Base-by-base conservation (phyloP, 257 asterid genomes). In the Rehmannia glutinosa region DNA sequence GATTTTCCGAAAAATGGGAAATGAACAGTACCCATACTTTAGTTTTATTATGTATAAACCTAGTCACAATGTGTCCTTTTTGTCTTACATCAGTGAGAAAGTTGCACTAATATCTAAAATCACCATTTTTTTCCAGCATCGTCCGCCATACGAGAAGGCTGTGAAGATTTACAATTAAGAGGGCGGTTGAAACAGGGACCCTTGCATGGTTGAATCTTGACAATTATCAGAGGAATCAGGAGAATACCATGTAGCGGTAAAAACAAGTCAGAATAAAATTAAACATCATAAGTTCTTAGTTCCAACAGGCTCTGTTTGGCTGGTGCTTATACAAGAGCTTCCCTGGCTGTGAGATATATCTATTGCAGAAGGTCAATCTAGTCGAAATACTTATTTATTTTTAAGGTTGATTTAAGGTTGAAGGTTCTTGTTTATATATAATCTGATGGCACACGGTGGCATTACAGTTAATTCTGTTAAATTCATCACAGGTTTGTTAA, bases 151-250 rank as follows among this genome's bases (percentile, higher is more conserved):
- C 38, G 81, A 79, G 81, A 79, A 79, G 64, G 80, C 81, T 45
- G 76, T 79, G 71, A 79, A 75, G 80, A 79, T 79, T 64, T 79
- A 68, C 69, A 79, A 75, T 38, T 79, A 68, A 65, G 63, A 66
- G 63, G 68, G 64, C 42, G 2, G 3, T 38, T 52, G 62, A 64
- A 35, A 43, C 61, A 39, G 35, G 64, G 64, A 24, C 27, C 28
- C 36, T 33, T 30, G 64, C 39, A 23, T n/a, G 39, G 24, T 33
- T 20, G 45, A 70, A 51, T 73, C 68, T 47, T 47, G 59, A 50
- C 43, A 10, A 36, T 45, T 16, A 53, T 35, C 70, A 35, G 42
- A 73, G 54, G 42, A 59, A 20, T 19, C 20, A 9, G 62, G 60
- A 23, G 54, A 38, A 24, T 24, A 72, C 56, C 55, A 15, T 58